Conservation (phyloP, 1,139 yeast species). For the Yamadazyma dendronema region DNA sequence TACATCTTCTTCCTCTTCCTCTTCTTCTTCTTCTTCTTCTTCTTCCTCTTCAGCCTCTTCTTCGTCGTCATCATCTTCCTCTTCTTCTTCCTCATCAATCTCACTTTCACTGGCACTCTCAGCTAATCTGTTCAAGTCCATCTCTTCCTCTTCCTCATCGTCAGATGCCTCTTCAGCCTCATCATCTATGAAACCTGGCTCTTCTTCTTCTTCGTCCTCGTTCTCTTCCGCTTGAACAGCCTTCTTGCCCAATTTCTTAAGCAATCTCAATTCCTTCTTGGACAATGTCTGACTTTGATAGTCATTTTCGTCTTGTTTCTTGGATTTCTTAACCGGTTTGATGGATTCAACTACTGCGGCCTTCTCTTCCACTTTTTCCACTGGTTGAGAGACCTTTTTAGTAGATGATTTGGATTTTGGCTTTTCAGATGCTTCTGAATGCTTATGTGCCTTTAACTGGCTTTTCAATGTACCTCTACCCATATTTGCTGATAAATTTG, state of each 20-base stretch:
- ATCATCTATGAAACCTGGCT: constrained; percentile 22
- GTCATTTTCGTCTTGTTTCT: constrained; percentile 25
- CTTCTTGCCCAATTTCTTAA: constrained; percentile 48
- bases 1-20: constrained; percentile 58
- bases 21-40: constrained; percentile 44
- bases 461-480: constrained; percentile 32
- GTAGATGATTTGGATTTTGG: constrained; percentile 22
- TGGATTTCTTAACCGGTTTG: constrained; percentile 11
- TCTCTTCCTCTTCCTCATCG: constrained; percentile 31
- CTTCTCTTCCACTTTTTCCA: constrained; percentile 10
- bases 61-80: constrained; percentile 38
- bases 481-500: constrained; percentile 19
- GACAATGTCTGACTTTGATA: constrained; percentile 50
- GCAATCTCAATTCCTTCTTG: constrained; percentile 62
- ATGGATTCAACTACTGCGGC: constrained; percentile 7
- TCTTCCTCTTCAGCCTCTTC: constrained; percentile 45
- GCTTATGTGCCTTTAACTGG: constrained; percentile 34
- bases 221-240: constrained; percentile 21
- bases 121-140: constrained; percentile 57
- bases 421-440: constrained; percentile 25
- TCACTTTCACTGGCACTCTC: constrained; percentile 45
- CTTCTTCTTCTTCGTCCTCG: constrained; percentile 24
- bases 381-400: constrained; percentile 11
- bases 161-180: constrained; percentile 31
- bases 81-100: constrained; percentile 43